Evolutionary conservation across 2,329 filamentous ascomycete species (phyloP), one percentile per base, ranked within the genome.

Genomic region (Aspergillus sp.): DNA sequence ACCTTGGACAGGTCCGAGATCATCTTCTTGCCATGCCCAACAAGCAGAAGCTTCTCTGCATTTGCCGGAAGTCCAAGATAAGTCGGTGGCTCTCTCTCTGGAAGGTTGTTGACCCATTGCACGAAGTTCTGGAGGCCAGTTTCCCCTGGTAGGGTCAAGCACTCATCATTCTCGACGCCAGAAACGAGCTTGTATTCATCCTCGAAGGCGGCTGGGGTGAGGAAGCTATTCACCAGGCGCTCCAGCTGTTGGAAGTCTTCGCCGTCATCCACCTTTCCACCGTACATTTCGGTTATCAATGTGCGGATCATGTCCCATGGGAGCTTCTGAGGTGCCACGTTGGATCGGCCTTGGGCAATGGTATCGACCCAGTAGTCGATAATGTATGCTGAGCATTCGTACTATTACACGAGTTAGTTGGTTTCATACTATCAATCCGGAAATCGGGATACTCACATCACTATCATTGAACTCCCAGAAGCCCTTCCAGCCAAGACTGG

Each of bases 401-500:
- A 98, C 27, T 31, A 31, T 90, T 95, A 67, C 53, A 37, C 19
- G 9, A 12, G 7, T 9, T 35, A 19, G 21, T 3, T 31, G n/a
- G 14, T 48, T 63, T 72, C 27, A 31, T 11, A 11, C 27, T 4
- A 31, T 31, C 9, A 31, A 31, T 8, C 9, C 27, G 9, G 9
- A 11, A 31, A 31, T 31, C 27, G 27, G 27, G 27, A 31, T 31
- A 31, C 27, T 31, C 9, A 31, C 27, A 77, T 99, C 95, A 67
- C 93, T 96, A 76, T 99, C 96, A 73, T 99, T 99, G 76, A 99
- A 99, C 77, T 99, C 96, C 95, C 96, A 99, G 83, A 97, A 96
- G 54, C 92, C 91, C 80, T 96, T 97, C 95, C 95, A 99, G 60
- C 95, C 95, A 55, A 99, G 81, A 57, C 84, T 93, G 0, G 95